Conservation (phyloP, 2,329 filamentous ascomycete genomes). For the Alternaria atra region DNA sequence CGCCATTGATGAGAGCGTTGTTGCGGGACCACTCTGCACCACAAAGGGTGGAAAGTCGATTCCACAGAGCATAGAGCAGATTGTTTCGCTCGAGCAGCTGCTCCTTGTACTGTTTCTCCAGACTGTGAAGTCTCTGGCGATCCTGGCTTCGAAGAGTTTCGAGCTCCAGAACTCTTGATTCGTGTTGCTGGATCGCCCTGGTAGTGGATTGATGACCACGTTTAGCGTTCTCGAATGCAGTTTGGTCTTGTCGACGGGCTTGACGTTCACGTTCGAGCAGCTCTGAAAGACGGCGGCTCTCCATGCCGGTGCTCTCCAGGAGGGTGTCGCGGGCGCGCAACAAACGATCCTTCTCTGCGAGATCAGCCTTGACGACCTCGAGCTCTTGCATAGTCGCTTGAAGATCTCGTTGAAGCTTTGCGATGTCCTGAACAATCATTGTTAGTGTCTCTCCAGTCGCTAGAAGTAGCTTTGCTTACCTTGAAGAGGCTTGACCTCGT, state of each 20-base stretch:
- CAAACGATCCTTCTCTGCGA: conserved; percentile 90
- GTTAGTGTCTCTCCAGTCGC: conserved; percentile 27
- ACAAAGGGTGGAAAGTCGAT: conserved; percentile 82
- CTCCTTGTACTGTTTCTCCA: conserved; percentile 85
- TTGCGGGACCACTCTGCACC: conserved; percentile 91
- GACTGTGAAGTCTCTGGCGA: conserved; percentile 74
- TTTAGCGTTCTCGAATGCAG: conserved; percentile 86
- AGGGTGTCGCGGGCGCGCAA: conserved; percentile 89
- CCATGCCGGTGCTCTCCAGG: conserved; percentile 86
- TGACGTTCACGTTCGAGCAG: conserved; percentile 90
- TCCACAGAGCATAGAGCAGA: conserved; percentile 88
- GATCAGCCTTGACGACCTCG: conserved; percentile 76
- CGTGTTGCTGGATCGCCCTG: conserved; percentile 85
- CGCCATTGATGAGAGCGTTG: conserved; percentile 87
- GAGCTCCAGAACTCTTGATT: conserved; percentile 84
- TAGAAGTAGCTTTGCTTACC: conserved; percentile 54
- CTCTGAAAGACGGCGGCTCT: conserved; percentile 84
- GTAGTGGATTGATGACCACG: conserved; percentile 87
- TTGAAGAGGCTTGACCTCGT: conserved; percentile 86
- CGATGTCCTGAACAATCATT: conserved; percentile 69
- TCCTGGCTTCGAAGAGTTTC: conserved; percentile 82
- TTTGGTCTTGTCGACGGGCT: conserved; percentile 83
- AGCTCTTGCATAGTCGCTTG: conserved; percentile 85
- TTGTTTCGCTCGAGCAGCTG: conserved; percentile 91
- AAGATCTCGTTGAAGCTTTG: conserved; percentile 86